Evolutionary conservation across 805 yeast genomes (phyloP), one percentile per base, ranked within the genome.

Genomic region (Torulaspora maleeae): DNA sequence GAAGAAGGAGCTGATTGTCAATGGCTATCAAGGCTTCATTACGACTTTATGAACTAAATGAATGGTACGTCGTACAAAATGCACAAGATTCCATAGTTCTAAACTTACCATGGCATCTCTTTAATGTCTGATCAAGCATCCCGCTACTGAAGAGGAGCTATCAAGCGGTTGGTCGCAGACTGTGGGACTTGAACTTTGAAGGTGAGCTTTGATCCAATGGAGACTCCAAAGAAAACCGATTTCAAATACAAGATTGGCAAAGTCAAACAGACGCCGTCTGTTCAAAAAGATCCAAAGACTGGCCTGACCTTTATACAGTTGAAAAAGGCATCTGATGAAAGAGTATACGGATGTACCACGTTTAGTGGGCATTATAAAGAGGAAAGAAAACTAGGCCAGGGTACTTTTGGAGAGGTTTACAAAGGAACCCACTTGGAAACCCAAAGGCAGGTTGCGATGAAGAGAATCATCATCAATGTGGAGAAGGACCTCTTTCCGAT

Each of bases 401-500:
- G 95, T n/a, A 83, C 95, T 0, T 86, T 86, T 66, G 95, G 95
- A 22, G 87, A 88, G 42, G 99, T 91, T 3, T 82, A 82, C 57
- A 86, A 84, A 58, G 98, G 95, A 4, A 67, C 60, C 9, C 74
- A 71, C 50, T 49, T 61, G 38, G 67, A 72, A 39, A 73, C 77
- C 30, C 70, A 68, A 28, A 64, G 74, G n/a, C 70, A 76, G 12
- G 97, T 91, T 15, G 99, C 99, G 0, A 72, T 95, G 55, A 93
- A 93, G 66, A 86, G 83, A 60, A 77, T 93, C 38, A 70, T 89
- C n/a, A 75, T 86, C 20, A 67, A 64, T 47, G 64, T 67, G 11
- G 65, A 64, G 32, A 59, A 61, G 28, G 71, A 71, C 42, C 84
- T 86, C 28, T 89, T 91, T 60, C 98, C 99, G 1, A 82, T 93